phyloP scores from a whole-genome alignment of 2,329 filamentous ascomycete genomes.

The Pseudogymnoascus sp. region DNA sequence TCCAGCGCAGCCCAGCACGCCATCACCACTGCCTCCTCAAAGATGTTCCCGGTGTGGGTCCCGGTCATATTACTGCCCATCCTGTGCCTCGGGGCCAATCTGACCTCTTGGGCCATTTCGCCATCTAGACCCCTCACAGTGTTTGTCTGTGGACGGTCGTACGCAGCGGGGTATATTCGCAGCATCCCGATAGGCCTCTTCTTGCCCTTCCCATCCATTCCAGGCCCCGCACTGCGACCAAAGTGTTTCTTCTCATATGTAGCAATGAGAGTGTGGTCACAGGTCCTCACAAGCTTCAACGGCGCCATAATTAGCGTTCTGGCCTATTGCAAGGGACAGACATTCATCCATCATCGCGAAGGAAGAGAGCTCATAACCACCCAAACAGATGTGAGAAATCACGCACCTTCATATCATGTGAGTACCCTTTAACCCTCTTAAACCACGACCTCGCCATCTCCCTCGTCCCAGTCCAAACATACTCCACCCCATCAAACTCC shows the following conservation, averaged over 20 bases:
- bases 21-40: neutral
- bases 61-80: neutral
- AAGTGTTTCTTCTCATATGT: neutral
- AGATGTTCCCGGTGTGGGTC: neutral
- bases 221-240: neutral
- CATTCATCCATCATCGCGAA: neutral
- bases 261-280: neutral
- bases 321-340: neutral
- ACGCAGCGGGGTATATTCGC: neutral
- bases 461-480: constrained; percentile 16
- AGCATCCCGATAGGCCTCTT: neutral
- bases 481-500: neutral
- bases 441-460: constrained; percentile 21
- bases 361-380: neutral
- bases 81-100: neutral
- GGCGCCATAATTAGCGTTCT: neutral
- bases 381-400: neutral
- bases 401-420: neutral
- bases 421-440: constrained; percentile 16
- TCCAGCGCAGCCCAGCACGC: constrained; percentile 1
- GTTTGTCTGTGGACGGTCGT: neutral
- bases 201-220: neutral
- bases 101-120: neutral
- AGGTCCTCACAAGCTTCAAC: neutral
- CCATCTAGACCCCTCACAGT: neutral